Evolutionary conservation across 2,329 filamentous ascomycete genomes (phyloP).

Genomic region (Stagonosporopsis chrysanthemi): DNA sequence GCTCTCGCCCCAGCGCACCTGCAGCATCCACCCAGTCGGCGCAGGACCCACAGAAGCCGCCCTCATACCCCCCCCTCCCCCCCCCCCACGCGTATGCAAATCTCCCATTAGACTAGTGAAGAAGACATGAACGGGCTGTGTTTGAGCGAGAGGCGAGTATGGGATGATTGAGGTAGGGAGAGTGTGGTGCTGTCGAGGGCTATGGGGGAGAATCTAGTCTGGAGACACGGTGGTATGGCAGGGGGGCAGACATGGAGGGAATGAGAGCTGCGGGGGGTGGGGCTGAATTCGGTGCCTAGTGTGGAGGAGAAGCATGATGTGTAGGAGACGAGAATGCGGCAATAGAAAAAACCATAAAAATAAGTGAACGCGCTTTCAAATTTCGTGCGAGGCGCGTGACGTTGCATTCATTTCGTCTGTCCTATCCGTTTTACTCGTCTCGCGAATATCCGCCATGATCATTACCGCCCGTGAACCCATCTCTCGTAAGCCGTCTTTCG

Average conservation of each 20-base stretch:
- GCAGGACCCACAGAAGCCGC: too few relatives aligned
- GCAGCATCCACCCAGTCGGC: too few relatives aligned
- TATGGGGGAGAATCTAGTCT: slow-evolving; percentile 66
- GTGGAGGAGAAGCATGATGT: slow-evolving; percentile 46
- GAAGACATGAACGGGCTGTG: slow-evolving; percentile 68
- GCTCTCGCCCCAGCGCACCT: too few relatives aligned
- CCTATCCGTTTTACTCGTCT: background rate
- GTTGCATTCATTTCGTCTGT: background rate
- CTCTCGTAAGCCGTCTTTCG: slow-evolving; percentile 8
- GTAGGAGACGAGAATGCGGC: slow-evolving; percentile 1
- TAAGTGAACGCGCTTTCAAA: background rate
- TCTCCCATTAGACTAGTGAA: too few relatives aligned
- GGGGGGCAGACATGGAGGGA: slow-evolving; percentile 52
- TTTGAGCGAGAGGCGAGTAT: slow-evolving; percentile 62
- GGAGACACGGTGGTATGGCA: slow-evolving; percentile 59
- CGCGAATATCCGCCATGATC: background rate
- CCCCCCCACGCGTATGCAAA: too few relatives aligned
- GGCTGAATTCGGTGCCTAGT: slow-evolving; percentile 37
- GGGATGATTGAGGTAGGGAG: slow-evolving; percentile 64
- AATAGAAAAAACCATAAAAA: background rate
- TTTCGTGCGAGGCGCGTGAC: background rate
- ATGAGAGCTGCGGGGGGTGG: slow-evolving; percentile 42
- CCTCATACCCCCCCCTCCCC: too few relatives aligned
- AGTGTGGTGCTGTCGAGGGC: slow-evolving; percentile 62
- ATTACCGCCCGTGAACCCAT: background rate